Evolutionary conservation across 164 flowering plant genomes (phyloP), one percentile per base, ranked within the genome.

Genomic region (Magnolia officinalis): DNA sequence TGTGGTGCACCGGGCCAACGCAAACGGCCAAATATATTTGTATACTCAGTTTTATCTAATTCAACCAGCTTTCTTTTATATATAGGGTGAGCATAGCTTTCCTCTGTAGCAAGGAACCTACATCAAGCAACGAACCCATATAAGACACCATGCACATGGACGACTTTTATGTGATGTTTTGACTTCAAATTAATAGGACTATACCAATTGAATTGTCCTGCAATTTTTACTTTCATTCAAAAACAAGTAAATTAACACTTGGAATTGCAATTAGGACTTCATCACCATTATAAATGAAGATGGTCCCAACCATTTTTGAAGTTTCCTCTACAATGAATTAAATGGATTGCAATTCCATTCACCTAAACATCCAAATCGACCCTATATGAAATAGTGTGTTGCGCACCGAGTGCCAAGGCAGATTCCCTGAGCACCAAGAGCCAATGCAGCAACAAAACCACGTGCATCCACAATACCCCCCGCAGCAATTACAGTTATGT

Each of bases 1-100:
- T 92, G 94, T 1, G 98, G 95, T 50, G 96, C 99, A 75, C 85
- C 90, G n/a, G 98, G 97, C 98, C 98, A 95, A 81, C 96, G 87
- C 73, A 94, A 90, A 63, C 98, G 89, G 20, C 97, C 98, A 80
- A 88, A 93, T 72, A 93, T 70, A 77, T 83, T 68, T 51, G 97
- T 93, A 69, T 95, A 92, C 79, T 85, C 95, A 0, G 96, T 89
- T 80, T 87, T 55, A 6, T 85, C 83, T 20, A 84, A 37, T 82
- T 93, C 95, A 73, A 89, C 74, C 78, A 95, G 73, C 82, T 90
- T 91, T 81, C 80, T 85, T 84, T 93, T 93, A 87, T 90, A 93
- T 65, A 64, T 73, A 21, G 95, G 97, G 74, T 95, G 98, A 75
- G 99, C 98, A 83, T 80, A 78, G 86, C 97, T 93, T 84, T 95